Evolutionary conservation across 768 basidiomycete genomes (phyloP), one percentile per base, ranked within the genome.

Genomic region (Filobasidium floriforme): DNA sequence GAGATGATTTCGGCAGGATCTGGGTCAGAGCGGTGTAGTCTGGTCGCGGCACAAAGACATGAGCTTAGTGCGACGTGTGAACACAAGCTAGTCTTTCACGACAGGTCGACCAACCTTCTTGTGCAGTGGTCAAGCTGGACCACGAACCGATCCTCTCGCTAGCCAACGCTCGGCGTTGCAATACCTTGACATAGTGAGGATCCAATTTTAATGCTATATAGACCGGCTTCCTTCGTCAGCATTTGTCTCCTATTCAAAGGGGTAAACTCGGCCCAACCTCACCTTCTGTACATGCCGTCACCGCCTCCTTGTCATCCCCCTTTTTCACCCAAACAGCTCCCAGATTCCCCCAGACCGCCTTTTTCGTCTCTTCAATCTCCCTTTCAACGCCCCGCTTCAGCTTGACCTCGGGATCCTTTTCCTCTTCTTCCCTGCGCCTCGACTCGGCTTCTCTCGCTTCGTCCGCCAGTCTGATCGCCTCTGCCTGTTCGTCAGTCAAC

Each of bases 161-260:
- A 7, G 89, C 89, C 24, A 83, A 74, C 14, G 92, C 92, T n/a
- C 96, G 85, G 71, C 96, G 81, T 74, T 91, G 89, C 7, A 96
- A 81, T 0, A 88, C 93, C 79, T 94, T 97, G 70, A 88, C 77
- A 75, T 98, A 94, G 24, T 80, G 76, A 12, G 92, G 88, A 72
- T 96, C 89, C 72, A 97, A 89, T 40, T 82, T 78, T n/a, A 99
- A 82, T 28, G 92, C 92, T 92, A 43, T 54, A 18, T 40, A 65
- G 55, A 55, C 12, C 19, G 65, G 22, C 70, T 61, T 63, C 51
- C 41, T 24, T 59, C 44, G 52, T 59, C 24, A 19, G 54, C n/a
- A n/a, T n/a, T n/a, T n/a, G n/a, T n/a, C n/a, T n/a, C n/a, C n/a
- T n/a, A n/a, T n/a, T n/a, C n/a, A n/a, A n/a, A n/a, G n/a, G n/a